These are phyloP conservation scores for Auricularia sp. DNA, from an alignment of 768 basidiomycete genomes.

Conservation along the genomic window DNA sequence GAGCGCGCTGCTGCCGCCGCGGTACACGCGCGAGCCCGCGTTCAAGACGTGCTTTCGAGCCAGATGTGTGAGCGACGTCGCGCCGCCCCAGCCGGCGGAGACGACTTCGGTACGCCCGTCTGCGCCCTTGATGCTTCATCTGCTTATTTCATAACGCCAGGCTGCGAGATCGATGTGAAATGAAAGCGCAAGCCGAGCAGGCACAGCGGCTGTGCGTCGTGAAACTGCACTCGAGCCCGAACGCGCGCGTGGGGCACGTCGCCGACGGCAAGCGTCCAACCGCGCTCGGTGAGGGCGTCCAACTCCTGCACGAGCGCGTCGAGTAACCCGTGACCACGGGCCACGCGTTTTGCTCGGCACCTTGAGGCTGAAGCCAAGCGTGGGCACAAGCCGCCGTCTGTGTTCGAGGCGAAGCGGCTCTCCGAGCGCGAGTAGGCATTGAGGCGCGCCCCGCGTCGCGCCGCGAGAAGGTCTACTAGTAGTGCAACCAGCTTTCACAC, in stretches of 20 bases:
- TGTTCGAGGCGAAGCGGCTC: neutral
- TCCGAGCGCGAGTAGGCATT: neutral
- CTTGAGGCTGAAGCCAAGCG: neutral
- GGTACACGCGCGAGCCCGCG: neutral
- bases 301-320: neutral
- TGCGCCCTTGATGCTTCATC: neutral
- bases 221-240: neutral
- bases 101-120: neutral
- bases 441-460: neutral
- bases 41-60: neutral
- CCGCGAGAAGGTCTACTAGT: neutral
- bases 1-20: neutral
- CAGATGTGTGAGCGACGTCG: neutral
- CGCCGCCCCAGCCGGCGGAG: neutral
- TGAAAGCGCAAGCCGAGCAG: neutral
- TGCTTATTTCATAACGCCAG: too few relatives aligned
- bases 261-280: neutral
- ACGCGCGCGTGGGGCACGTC: neutral
- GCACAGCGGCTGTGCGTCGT: neutral
- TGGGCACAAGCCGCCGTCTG: neutral
- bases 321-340: too few relatives aligned
- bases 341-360: too few relatives aligned
- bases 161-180: neutral
- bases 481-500: neutral
- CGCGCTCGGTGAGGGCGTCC: neutral